Percentiles rank a stretch among this genome's conserved stretches.
phyloP scores from a whole-genome alignment of 1,284 basidiomycete species.

The Sporisorium graminicola region DNA sequence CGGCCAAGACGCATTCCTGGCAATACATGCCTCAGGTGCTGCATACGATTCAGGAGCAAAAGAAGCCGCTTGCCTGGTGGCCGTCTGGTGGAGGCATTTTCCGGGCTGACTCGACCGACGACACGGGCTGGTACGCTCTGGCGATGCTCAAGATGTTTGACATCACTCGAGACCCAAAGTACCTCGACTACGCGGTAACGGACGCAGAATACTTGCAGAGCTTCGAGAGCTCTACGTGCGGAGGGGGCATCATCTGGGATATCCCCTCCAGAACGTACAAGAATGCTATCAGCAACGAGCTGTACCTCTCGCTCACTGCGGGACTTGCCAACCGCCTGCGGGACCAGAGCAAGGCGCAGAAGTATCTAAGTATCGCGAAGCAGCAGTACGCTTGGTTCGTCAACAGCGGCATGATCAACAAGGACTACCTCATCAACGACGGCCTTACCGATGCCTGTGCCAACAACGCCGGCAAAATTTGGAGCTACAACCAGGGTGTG shows the following conservation, averaged over 20 bases:
- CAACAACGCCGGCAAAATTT: conserved; percentile 16
- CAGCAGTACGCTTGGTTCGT: conserved; percentile 18
- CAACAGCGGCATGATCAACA: conserved; percentile 25
- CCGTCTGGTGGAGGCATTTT: conserved; percentile 21
- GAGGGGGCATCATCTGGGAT: conserved; percentile 25
- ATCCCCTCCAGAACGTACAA: conserved; percentile 19
- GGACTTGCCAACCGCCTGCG: conserved; percentile 12
- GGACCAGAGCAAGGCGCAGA: conserved; percentile 7
- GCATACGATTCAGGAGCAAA: conserved; percentile 21
- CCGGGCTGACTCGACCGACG: conserved; percentile 24
- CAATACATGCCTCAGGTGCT: conserved; percentile 17
- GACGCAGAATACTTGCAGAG: conserved; percentile 24
- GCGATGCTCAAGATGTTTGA: conserved; percentile 25
- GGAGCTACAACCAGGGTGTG: conserved; percentile 16
- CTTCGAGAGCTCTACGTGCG: conserved; percentile 13
- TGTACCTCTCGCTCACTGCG: conserved; percentile 25
- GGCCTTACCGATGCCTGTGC: conserved; percentile 19
- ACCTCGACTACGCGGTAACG: conserved; percentile 16
- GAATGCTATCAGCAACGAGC: conserved; percentile 27
- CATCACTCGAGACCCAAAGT: conserved; percentile 18
- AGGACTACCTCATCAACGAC: conserved; percentile 19
- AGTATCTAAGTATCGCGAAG: conserved; percentile 12
- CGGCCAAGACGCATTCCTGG: conserved; percentile 2
- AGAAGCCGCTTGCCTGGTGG: conserved; percentile 28
- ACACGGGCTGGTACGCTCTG: conserved; percentile 31